Base-by-base conservation (phyloP, 2,329 filamentous ascomycete genomes). In the Diaporthe longicolla region DNA sequence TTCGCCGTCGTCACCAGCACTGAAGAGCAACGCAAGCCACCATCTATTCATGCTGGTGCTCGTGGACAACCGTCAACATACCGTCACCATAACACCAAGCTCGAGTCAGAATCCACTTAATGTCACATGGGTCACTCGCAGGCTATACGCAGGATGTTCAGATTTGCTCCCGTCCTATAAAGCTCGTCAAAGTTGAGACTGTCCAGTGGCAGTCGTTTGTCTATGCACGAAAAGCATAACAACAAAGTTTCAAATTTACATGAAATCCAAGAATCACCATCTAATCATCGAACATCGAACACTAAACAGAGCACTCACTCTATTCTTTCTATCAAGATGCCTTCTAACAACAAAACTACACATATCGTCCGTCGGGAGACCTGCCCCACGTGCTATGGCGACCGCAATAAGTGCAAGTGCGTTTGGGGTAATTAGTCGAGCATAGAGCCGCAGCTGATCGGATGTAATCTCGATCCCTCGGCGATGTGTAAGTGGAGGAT, bases 101-200 rank as follows among this genome's bases (percentile, higher is more conserved):
- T 29, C 29, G 5, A 29, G 29, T 29, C 29, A 7, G n/a, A 13
- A 15, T 24, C 9, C 7, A 10, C 29, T 19, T 1, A 1, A 10
- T 4, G 29, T 29, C 3, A 4, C 6, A 13, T 63, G 29, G 10
- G 11, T 63, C 37, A n/a, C 11, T 11, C 1, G n/a, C 7, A 11
- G 1, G 17, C 9, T n/a, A 5, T 15, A 63, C 1, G 3, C 3
- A 29, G 5, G 3, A 29, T 3, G 1, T 32, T 21, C 7, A 17
- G 4, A 13, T 9, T 63, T 45, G 1, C 9, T 63, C 59, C 9
- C 19, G 15, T 4, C 15, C 19, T 65, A 50, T 50, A 50, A 65
- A 65, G 1, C 3, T 11, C 5, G 43, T 9, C 1, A 48, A 35
- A 21, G 19, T 24, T 65, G 0, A 6, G 4, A 4, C 10, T 5